Percentiles rank a stretch among this genome's conserved stretches.
phyloP scores from a whole-genome alignment of 1,139 yeast species.

The Geotrichum aggregatum region DNA sequence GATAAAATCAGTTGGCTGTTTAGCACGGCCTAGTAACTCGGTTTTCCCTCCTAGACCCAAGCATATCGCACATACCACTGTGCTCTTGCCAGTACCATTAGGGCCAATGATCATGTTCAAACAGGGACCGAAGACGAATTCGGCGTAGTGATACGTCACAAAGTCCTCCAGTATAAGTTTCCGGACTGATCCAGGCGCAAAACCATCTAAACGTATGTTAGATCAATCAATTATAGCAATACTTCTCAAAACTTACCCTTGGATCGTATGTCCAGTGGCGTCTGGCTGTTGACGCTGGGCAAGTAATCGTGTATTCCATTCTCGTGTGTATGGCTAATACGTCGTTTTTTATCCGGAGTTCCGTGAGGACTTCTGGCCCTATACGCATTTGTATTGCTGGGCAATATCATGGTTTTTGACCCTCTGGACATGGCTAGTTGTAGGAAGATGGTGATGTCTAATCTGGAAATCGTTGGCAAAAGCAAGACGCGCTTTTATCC shows the following conservation, averaged over 20 bases:
- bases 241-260: too few relatives aligned
- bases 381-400: too few relatives aligned
- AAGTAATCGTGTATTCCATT: not conserved
- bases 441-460: too few relatives aligned
- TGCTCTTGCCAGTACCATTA: constrained; percentile 93
- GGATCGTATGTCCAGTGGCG: too few relatives aligned
- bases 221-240: not conserved
- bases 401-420: too few relatives aligned
- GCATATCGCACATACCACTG: constrained; percentile 90
- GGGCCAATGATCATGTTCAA: constrained; percentile 95
- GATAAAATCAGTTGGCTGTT: constrained; percentile 62
- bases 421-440: too few relatives aligned
- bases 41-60: constrained; percentile 82
- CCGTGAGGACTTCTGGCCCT: too few relatives aligned
- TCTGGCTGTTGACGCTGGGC: too few relatives aligned
- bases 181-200: constrained; percentile 61
- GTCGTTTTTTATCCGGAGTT: too few relatives aligned
- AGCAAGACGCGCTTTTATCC: too few relatives aligned
- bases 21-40: constrained; percentile 75
- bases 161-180: constrained; percentile 65
- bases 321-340: not conserved
- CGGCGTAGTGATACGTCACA: constrained; percentile 76
- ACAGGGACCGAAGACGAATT: constrained; percentile 74
- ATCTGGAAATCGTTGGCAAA: too few relatives aligned
- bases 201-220: constrained; percentile 22